Evolutionary conservation across 768 basidiomycete genomes (phyloP).

Genomic region (Sporobolomyces roseus): DNA sequence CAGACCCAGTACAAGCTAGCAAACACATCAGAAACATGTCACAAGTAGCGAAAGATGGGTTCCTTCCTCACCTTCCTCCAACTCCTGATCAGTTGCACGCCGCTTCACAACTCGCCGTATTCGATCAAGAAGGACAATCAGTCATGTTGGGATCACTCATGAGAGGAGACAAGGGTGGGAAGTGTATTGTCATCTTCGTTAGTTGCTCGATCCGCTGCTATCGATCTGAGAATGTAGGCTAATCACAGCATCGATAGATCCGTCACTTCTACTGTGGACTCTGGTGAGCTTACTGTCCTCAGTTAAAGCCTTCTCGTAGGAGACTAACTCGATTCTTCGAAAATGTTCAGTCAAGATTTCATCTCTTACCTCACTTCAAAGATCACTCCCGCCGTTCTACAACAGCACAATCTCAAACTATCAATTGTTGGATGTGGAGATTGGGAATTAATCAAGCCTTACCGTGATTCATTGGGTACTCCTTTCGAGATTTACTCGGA

Average conservation of each 20-base stretch:
- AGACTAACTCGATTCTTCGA: not conserved
- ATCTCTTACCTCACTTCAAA: conserved; percentile 63
- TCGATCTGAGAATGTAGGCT: too few species aligned
- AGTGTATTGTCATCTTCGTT: conserved; percentile 76
- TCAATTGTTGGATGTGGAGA: conserved; percentile 32
- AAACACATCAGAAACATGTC: too few species aligned
- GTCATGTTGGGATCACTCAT: conserved; percentile 69
- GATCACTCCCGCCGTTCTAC: conserved; percentile 48
- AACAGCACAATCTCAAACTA: conserved; percentile 46
- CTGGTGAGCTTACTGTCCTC: not conserved
- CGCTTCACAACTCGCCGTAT: conserved; percentile 63
- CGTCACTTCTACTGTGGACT: conserved; percentile 5
- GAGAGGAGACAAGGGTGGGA: conserved; percentile 49
- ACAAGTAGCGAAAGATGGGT: conserved; percentile 15
- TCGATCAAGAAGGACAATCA: conserved; percentile 64
- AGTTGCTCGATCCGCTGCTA: too few species aligned
- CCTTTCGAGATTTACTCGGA: conserved; percentile 35
- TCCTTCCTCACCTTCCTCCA: conserved; percentile 51
- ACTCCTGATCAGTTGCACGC: conserved; percentile 58
- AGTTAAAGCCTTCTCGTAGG: not conserved
- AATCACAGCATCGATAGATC: not conserved
- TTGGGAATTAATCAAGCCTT: conserved; percentile 16
- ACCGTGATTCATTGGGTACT: conserved; percentile 8
- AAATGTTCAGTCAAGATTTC: conserved; percentile 70
- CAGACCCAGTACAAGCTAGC: too few species aligned